These are phyloP conservation scores for Neonectria hederae DNA, from an alignment of 2,329 filamentous ascomycete genomes.

Conservation along the genomic window DNA sequence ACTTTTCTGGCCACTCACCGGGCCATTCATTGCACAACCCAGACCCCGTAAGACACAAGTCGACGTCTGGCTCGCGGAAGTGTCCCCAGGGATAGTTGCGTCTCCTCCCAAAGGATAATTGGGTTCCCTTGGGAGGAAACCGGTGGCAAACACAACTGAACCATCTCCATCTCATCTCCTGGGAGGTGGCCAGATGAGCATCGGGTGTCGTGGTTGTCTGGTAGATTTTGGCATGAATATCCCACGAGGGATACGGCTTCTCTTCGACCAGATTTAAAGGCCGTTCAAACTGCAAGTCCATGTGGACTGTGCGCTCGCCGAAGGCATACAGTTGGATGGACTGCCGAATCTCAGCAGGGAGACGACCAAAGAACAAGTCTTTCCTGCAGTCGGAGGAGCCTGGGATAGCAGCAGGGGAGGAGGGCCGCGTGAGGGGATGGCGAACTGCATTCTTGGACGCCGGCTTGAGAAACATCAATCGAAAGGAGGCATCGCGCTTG, in stretches of 20 bases:
- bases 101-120: constrained; percentile 25
- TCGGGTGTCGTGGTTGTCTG: constrained; percentile 5
- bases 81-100: constrained; percentile 22
- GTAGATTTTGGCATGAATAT: constrained; percentile 21
- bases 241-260: constrained; percentile 9
- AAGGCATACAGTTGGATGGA: constrained; percentile 18
- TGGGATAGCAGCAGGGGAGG: background rate
- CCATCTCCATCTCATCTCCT: constrained; percentile 36
- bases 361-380: constrained; percentile 21
- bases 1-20: constrained; percentile 27
- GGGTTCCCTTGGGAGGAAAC: constrained; percentile 12
- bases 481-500: constrained; percentile 15
- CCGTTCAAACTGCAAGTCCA: constrained; percentile 35
- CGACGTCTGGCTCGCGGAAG: constrained; percentile 27
- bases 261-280: constrained; percentile 25
- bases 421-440: constrained; percentile 12
- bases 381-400: background rate
- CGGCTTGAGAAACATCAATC: constrained; percentile 8
- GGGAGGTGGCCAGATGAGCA: constrained; percentile 17
- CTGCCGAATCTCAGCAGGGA: constrained; percentile 17
- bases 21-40: constrained; percentile 28
- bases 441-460: background rate
- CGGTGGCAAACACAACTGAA: constrained; percentile 42
- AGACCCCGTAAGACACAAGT: constrained; percentile 24
- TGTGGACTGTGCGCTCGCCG: constrained; percentile 27